Evolutionary conservation across 2,329 filamentous ascomycete species (phyloP).

Genomic region (Phaeoacremonium minimum): DNA sequence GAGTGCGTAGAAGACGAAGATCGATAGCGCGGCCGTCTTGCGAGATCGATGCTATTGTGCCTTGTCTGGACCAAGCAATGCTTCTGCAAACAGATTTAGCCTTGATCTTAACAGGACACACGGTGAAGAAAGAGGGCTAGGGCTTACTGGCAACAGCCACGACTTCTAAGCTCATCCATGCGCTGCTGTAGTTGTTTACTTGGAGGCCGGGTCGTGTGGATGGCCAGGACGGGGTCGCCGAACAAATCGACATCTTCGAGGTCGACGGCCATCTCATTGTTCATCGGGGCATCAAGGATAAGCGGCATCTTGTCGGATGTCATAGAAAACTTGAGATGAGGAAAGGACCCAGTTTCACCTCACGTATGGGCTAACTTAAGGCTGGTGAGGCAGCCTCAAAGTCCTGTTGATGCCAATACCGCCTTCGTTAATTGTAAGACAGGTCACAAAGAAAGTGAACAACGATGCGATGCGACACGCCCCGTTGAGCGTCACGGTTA

Average conservation of each 20-base stretch:
- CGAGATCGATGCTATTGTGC: conserved; percentile 78
- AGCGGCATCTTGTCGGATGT: conserved; percentile 36
- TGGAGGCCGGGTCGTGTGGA: conserved; percentile 43
- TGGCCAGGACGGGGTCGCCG: conserved; percentile 24
- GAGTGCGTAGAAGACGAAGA: conserved; percentile 67
- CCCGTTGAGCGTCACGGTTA: too few species aligned
- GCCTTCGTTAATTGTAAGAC: too few species aligned
- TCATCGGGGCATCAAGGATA: conserved; percentile 52
- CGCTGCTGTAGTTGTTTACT: conserved; percentile 67
- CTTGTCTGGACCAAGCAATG: conserved; percentile 83
- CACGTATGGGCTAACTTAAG: too few species aligned
- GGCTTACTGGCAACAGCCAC: conserved; percentile 77
- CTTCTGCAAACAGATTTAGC: conserved; percentile 44
- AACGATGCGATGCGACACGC: too few species aligned
- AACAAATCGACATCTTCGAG: conserved; percentile 64
- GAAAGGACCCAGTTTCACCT: too few species aligned
- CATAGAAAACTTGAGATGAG: conserved; percentile 16
- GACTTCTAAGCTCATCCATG: conserved; percentile 70
- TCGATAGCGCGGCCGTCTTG: conserved; percentile 67
- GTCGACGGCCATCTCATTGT: conserved; percentile 59
- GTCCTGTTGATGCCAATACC: too few species aligned
- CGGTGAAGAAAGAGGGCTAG: conserved; percentile 3
- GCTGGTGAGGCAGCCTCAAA: too few species aligned
- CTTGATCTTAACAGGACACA: neutral
- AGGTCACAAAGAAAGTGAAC: too few species aligned